These are phyloP conservation scores for Gracilaria vermiculophylla DNA, from an alignment of 23 red algal species.

Conservation along the genomic window DNA sequence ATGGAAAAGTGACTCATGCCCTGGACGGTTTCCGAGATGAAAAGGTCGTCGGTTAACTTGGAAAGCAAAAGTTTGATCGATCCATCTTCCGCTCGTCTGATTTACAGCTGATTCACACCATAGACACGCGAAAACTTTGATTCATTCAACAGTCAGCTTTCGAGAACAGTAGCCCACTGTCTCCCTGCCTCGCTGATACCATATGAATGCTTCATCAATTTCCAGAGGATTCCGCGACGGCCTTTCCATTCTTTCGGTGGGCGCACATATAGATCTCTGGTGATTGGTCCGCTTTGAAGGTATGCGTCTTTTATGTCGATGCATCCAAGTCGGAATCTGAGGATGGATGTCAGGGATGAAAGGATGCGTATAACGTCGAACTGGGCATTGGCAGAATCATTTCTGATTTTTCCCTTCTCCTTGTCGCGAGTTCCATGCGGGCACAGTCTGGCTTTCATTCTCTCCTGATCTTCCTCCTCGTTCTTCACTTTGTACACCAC, in stretches of 20 bases:
- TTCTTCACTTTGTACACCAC: constrained; percentile 39
- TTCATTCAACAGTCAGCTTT: constrained; percentile 18
- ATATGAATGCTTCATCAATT: constrained; percentile 18
- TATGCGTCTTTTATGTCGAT: constrained; percentile 51
- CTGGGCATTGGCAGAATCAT: constrained; percentile 38
- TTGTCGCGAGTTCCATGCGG: constrained; percentile 39
- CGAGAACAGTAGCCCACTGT: constrained; percentile 31
- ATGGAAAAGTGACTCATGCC: neutral
- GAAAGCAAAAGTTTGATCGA: neutral
- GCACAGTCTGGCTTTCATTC: constrained; percentile 33
- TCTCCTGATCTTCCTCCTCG: constrained; percentile 8
- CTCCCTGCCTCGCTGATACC: constrained; percentile 38
- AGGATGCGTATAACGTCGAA: constrained; percentile 41
- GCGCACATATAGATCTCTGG: constrained; percentile 7
- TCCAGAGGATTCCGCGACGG: neutral
- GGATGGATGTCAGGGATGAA: neutral
- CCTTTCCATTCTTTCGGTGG: constrained; percentile 34
- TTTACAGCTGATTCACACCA: neutral
- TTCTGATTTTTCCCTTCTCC: constrained; percentile 40
- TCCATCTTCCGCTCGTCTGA: neutral
- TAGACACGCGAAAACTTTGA: constrained; percentile 8
- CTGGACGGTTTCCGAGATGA: neutral
- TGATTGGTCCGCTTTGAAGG: constrained; percentile 48
- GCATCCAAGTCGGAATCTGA: constrained; percentile 16
- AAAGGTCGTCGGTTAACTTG: constrained; percentile 43